Percentiles rank a stretch among this genome's conserved stretches.
Evolutionary conservation across 2,329 filamentous ascomycete genomes (phyloP).

Genomic region (Endoconidiophora laricicola): DNA sequence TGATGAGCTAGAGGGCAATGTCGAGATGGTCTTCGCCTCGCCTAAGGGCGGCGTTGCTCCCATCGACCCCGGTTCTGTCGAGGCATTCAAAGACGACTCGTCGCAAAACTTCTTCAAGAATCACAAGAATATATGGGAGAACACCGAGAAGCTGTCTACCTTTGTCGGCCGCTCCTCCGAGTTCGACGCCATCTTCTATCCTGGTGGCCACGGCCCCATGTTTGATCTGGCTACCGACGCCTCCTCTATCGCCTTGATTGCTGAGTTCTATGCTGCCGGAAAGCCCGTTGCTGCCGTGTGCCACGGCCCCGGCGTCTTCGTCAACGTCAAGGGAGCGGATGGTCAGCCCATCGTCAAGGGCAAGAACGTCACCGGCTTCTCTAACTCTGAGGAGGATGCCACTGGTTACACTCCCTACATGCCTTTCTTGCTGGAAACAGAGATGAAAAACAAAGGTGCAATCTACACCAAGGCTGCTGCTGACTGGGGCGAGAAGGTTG

Average conservation of each 20-base stretch:
- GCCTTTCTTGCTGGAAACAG: slow-evolving; percentile 42
- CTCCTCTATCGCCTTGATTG: slow-evolving; percentile 41
- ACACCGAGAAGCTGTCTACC: slow-evolving; percentile 39
- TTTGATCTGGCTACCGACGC: slow-evolving; percentile 45
- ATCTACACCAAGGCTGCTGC: slow-evolving; percentile 38
- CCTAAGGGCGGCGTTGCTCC: slow-evolving; percentile 45
- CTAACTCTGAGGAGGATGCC: slow-evolving; percentile 39
- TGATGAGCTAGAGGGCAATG: slow-evolving; percentile 36
- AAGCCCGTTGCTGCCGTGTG: slow-evolving; percentile 53
- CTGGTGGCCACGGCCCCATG: slow-evolving; percentile 47
- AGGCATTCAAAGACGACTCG: slow-evolving; percentile 37
- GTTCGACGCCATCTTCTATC: slow-evolving; percentile 45
- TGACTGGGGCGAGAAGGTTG: slow-evolving; percentile 32
- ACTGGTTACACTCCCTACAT: slow-evolving; percentile 32
- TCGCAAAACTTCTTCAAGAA: slow-evolving; percentile 37
- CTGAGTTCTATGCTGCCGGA: slow-evolving; percentile 42
- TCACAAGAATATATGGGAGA: slow-evolving; percentile 43
- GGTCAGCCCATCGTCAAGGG: slow-evolving; percentile 39
- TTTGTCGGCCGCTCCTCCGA: slow-evolving; percentile 40
- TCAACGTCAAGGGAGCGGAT: slow-evolving; percentile 34
- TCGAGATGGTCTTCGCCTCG: slow-evolving; percentile 41
- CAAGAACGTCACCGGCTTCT: slow-evolving; percentile 43
- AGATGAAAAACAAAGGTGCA: slow-evolving; percentile 33
- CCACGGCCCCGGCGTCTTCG: slow-evolving; percentile 49
- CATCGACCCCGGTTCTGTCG: slow-evolving; percentile 41